phyloP scores from a whole-genome alignment of 2,329 filamentous ascomycete genomes.

The Albophoma yamanashiensis region DNA sequence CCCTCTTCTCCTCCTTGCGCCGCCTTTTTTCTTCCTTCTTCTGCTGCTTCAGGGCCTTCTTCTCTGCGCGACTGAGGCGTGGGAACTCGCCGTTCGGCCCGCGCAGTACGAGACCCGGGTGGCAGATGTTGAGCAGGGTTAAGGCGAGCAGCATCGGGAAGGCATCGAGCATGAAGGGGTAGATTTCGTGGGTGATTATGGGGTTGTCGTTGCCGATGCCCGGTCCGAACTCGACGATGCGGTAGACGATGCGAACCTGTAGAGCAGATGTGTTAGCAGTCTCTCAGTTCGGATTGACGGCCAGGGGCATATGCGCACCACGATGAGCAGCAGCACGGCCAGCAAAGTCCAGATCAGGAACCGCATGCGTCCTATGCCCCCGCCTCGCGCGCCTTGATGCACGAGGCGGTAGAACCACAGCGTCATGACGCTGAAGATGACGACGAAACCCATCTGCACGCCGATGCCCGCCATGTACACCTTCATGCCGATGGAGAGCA shows the following conservation, averaged over 20 bases:
- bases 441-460: conserved; percentile 24
- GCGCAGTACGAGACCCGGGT: conserved; percentile 31
- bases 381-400: conserved; percentile 9
- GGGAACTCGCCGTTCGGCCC: conserved; percentile 33
- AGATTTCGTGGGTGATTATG: conserved; percentile 36
- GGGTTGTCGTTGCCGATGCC: conserved; percentile 31
- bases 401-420: conserved; percentile 21
- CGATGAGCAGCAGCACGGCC: conserved; percentile 21
- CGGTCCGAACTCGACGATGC: conserved; percentile 43
- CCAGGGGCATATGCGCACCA: conserved; percentile 11
- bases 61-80: conserved; percentile 12
- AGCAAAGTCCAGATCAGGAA: conserved; percentile 23
- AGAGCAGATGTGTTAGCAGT: conserved; percentile 1
- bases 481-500: conserved; percentile 22
- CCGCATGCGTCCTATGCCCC: conserved; percentile 17
- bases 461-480: conserved; percentile 28
- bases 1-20: neutral
- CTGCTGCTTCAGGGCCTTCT: conserved; percentile 28
- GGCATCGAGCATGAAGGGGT: conserved; percentile 40
- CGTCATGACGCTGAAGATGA: conserved; percentile 25
- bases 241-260: conserved; percentile 48
- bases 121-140: conserved; percentile 26
- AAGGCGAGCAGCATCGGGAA: conserved; percentile 42
- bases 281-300: neutral
- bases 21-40: conserved; percentile 12